A percentile compares a stretch with the other conserved stretches of the same genome.
phyloP scores from a whole-genome alignment of 2,329 filamentous ascomycete genomes.

The Curvularia lunata region DNA sequence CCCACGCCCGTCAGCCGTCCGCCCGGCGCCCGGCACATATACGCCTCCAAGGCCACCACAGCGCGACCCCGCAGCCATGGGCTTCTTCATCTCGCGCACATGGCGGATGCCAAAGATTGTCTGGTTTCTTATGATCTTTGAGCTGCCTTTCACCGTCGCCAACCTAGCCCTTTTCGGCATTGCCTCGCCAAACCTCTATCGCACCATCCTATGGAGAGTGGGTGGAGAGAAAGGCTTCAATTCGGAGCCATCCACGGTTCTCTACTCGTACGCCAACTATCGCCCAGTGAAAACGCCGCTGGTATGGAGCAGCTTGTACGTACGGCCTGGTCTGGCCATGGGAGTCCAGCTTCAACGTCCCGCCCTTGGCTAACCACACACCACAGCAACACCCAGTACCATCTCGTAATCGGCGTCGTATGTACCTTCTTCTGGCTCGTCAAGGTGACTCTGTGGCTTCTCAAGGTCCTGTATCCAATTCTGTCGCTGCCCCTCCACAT shows the following conservation, averaged over 20 bases:
- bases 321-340: conserved; percentile 26
- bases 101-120: conserved; percentile 62
- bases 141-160: conserved; percentile 70
- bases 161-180: conserved; percentile 74
- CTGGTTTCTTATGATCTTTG: conserved; percentile 66
- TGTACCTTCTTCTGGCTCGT: conserved; percentile 76
- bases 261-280: conserved; percentile 78
- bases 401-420: conserved; percentile 76
- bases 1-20: conserved; percentile 9
- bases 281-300: conserved; percentile 66
- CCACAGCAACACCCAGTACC: conserved; percentile 73
- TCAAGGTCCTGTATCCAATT: conserved; percentile 73
- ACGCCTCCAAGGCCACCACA: conserved; percentile 7
- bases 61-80: conserved; percentile 26
- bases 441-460: conserved; percentile 72
- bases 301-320: conserved; percentile 76
- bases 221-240: conserved; percentile 75
- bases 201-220: conserved; percentile 74
- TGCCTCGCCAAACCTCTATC: conserved; percentile 74
- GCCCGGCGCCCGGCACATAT: conserved; percentile 12
- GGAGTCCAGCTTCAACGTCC: neutral
- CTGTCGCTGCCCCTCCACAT: conserved; percentile 66
- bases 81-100: conserved; percentile 60
- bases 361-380: conserved; percentile 8
- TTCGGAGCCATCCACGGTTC: conserved; percentile 70